Evolutionary conservation across 2,329 filamentous ascomycete species (phyloP), one percentile per base, ranked within the genome.

Genomic region (Verticillium nonalfalfae): DNA sequence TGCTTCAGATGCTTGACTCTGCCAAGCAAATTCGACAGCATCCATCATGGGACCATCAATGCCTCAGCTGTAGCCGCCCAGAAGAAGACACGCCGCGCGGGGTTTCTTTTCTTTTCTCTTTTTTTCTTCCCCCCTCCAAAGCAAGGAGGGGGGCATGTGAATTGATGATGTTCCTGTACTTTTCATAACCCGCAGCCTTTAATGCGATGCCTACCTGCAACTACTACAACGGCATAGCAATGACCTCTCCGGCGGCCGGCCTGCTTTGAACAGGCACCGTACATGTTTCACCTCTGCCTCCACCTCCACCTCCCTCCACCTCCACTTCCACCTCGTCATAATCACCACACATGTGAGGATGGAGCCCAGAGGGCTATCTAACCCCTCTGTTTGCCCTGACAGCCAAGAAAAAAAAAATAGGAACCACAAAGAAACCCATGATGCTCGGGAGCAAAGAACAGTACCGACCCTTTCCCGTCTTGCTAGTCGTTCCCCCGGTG

Each of bases 341-440:
- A 52, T 18, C 18, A 52, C 45, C 60, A 54, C 65, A 66, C 67
- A 69, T 68, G 62, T 68, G 62, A 67, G 66, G 71, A 69, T 67
- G 65, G 68, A 70, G 70, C 71, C 73, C 71, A 75, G 76, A 78
- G 76, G 77, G 77, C 72, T 81, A 80, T 79, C 79, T 81, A 81
- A 82, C 69, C 76, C 77, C 77, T 76, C 75, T 75, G 64, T 67
- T 73, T 75, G 71, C 70, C 72, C 73, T 75, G 68, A 68, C 74
- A 69, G 66, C 66, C 68, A 52, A 52, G 18, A 45, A 10, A 36
- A 36, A 36, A 36, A 31, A 5, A 45, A 5, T 7, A 45, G 26
- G 45, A 52, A 52, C 45, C 45, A 52, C 45, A 52, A 52, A 52
- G n/a, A 52, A 52, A 52, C 10, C 10, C 45, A 52, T 52, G 45